Evolutionary conservation across 305 asterid genomes (phyloP).

Genomic region (Solanum hybrid): DNA sequence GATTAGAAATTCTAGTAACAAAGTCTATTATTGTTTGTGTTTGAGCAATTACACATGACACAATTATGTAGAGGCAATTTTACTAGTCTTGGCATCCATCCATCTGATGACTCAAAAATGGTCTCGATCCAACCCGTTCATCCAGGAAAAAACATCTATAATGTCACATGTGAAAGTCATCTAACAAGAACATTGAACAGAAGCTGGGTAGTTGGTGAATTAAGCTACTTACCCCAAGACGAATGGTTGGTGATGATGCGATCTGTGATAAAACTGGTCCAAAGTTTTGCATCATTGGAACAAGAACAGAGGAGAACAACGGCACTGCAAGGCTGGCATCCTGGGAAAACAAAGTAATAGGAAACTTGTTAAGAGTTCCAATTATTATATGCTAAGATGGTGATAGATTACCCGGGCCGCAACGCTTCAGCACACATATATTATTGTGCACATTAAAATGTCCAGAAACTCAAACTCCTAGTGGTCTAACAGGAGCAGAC

Average conservation of each 20-base stretch:
- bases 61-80: background rate
- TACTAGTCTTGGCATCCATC: background rate
- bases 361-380: background rate
- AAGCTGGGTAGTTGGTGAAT: background rate
- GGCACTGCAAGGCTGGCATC: conserved; percentile 91
- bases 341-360: conserved; percentile 30
- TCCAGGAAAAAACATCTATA: background rate
- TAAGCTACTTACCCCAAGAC: conserved; percentile 68
- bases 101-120: background rate
- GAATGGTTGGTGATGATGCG: conserved; percentile 79
- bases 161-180: background rate
- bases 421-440: background rate
- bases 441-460: background rate
- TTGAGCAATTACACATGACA: background rate
- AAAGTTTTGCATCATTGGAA: conserved; percentile 80
- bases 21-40: background rate
- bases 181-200: background rate
- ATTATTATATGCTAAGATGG: background rate
- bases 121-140: background rate
- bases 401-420: background rate
- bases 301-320: conserved; percentile 76
- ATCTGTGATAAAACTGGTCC: conserved; percentile 86
- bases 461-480: background rate
- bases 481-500: background rate
- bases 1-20: background rate